Conservation (phyloP, 2,329 filamentous ascomycete species). For the Trichoderma asperellum region DNA sequence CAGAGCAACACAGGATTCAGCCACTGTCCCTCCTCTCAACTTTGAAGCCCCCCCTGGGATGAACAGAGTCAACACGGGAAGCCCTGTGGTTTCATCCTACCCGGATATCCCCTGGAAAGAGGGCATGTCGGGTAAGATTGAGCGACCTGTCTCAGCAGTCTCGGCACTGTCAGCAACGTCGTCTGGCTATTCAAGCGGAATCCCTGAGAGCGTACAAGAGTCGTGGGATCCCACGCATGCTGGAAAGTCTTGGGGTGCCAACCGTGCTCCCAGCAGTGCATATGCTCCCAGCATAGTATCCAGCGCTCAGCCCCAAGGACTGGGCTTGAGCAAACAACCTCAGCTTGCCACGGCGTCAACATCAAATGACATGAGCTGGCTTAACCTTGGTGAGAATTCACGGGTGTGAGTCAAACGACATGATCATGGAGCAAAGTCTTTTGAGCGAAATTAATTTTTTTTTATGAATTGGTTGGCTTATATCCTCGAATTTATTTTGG, state of each 20-base stretch:
- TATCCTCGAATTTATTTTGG: constrained; percentile 30
- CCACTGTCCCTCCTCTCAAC: constrained; percentile 69
- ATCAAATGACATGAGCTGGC: constrained; percentile 76
- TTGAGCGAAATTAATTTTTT: constrained; percentile 22
- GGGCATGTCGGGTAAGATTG: constrained; percentile 64
- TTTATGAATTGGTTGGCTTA: constrained; percentile 30
- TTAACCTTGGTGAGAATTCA: constrained; percentile 65
- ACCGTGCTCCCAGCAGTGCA: constrained; percentile 56
- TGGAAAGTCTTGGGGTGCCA: constrained; percentile 53
- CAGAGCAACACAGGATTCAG: constrained; percentile 67
- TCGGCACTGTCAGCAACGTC: constrained; percentile 34
- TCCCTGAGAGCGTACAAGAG: constrained; percentile 66
- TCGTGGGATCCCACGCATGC: constrained; percentile 55
- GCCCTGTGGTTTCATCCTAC: constrained; percentile 69
- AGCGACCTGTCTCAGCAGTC: constrained; percentile 57
- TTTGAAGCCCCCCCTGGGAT: constrained; percentile 66
- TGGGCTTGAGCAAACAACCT: constrained; percentile 52
- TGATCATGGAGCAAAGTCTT: constrained; percentile 29
- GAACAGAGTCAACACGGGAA: constrained; percentile 69
- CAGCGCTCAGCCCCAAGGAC: constrained; percentile 38
- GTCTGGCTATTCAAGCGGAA: constrained; percentile 65
- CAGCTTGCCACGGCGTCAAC: constrained; percentile 55
- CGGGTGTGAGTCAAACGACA: constrained; percentile 34
- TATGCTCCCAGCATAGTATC: constrained; percentile 50
- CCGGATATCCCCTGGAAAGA: constrained; percentile 56